Evolutionary conservation across 192 early-diverging fungal species (phyloP), one percentile per base, ranked within the genome.

Genomic region (Backusella luteola): DNA sequence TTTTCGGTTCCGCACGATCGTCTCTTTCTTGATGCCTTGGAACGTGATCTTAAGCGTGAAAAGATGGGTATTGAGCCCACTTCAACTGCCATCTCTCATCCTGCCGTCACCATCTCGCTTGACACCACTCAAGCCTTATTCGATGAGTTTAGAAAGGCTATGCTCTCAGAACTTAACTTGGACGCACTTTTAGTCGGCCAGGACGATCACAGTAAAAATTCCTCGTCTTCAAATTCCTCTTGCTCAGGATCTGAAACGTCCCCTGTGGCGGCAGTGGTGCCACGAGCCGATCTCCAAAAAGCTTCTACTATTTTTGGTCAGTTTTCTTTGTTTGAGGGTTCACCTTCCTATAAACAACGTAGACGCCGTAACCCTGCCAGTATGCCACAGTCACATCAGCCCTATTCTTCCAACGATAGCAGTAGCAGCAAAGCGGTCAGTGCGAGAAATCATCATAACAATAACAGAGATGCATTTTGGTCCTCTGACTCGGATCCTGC

Each of bases 11-110:
- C 92, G 11, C 97, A 97, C 81, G 97, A 99, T 79, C 80, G 93
- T 38, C 91, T 99, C 52, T 99, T 99, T 80, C 86, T 93, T 42
- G 97, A 99, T 81, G 97, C 97, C 6, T 88, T 98, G 68, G 96
- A 99, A 80, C 89, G 97, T 39, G 96, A 99, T 79, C 84, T 98
- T 17, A 99, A 98, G 87, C 91, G 96, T 42, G 97, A 98, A 85
- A 89, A 95, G 7, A 86, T 92, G 70, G 93, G 92, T 6, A 85
- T 91, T 8, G 93, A 96, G 67, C 88, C 96, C 1, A 97, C 96
- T 3, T 97, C 96, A 0, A 77, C 85, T 34, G 85, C 93, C 41
- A 80, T 90, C 44, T 79, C 91, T 71, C 81, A 93, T 74, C 92
- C 88, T 12, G 85, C 93, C 17, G 83, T 89, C 29, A 87, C 90